Conservation (phyloP, 495 filamentous ascomycete genomes). For the Hypomontagnella submonticulosa region DNA sequence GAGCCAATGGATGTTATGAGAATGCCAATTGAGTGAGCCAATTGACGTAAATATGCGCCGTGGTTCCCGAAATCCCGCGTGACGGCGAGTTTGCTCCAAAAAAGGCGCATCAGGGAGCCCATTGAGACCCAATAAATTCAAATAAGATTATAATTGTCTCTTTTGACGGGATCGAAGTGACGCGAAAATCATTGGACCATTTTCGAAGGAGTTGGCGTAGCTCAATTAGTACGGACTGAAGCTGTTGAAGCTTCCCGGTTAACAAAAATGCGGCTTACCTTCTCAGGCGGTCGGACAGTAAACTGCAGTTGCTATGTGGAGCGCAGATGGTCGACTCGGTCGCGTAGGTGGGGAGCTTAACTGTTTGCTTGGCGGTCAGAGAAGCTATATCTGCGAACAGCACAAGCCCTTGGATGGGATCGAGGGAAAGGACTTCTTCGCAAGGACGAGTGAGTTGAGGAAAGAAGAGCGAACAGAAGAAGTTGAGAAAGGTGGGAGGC, state of each 20-base stretch:
- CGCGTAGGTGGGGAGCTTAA: constrained; percentile 34
- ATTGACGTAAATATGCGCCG: constrained; percentile 1
- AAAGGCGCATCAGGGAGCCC: constrained; percentile 29
- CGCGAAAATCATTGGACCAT: constrained; percentile 4
- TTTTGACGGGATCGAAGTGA: background rate
- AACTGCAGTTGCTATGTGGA: constrained; percentile 26
- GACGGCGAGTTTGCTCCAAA: constrained; percentile 9
- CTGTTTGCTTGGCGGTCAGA: constrained; percentile 40
- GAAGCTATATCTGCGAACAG: constrained; percentile 49
- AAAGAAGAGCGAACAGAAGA: constrained; percentile 32
- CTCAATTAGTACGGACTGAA: too few relatives aligned
- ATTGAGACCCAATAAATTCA: constrained; percentile 4
- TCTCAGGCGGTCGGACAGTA: constrained; percentile 9
- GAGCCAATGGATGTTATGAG: background rate
- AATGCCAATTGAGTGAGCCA: constrained; percentile 10
- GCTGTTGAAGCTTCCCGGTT: constrained; percentile 26
- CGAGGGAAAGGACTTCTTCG: constrained; percentile 31
- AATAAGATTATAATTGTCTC: constrained; percentile 6
- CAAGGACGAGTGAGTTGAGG: constrained; percentile 52
- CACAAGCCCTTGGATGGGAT: constrained; percentile 48
- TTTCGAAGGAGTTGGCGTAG: constrained; percentile 7
- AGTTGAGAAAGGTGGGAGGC: constrained; percentile 40
- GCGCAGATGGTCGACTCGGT: constrained; percentile 27
- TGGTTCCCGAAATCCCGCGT: constrained; percentile 1
- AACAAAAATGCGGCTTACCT: constrained; percentile 41